phyloP scores from a whole-genome alignment of 106 monocot species.

The Acanthochlamys bracteata region DNA sequence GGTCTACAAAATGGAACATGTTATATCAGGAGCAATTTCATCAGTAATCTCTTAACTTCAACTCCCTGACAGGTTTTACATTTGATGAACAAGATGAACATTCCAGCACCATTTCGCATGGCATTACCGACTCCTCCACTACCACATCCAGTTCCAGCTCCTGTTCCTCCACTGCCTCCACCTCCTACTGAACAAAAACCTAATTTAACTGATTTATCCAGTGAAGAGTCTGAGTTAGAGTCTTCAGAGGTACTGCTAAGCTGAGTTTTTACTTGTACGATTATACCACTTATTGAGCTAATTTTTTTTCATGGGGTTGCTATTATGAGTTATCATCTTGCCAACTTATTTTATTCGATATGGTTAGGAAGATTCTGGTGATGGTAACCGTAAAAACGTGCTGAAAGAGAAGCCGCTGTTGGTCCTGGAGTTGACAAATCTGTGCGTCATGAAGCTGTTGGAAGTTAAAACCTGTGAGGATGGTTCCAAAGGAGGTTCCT shows the following conservation, averaged over 20 bases:
- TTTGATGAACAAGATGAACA: constrained; percentile 99
- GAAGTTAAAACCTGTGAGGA: constrained; percentile 50
- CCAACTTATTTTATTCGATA: constrained; percentile 8
- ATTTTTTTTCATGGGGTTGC: not conserved
- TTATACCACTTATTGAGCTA: not conserved
- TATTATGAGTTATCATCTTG: not conserved
- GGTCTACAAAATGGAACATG: too few relatives aligned
- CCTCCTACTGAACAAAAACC: constrained; percentile 14
- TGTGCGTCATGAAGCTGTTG: constrained; percentile 88
- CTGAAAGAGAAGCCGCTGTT: constrained; percentile 59
- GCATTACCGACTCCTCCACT: constrained; percentile 90
- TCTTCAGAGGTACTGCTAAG: constrained; percentile 77
- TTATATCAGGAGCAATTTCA: too few relatives aligned
- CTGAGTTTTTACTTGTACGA: too few relatives aligned
- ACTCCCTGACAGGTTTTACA: constrained; percentile 66
- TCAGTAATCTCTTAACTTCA: not conserved
- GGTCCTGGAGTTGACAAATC: constrained; percentile 84
- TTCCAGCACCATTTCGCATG: constrained; percentile 93
- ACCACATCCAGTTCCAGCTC: constrained; percentile 59
- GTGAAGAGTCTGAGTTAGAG: constrained; percentile 91
- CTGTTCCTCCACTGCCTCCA: constrained; percentile 47
- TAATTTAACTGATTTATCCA: constrained; percentile 39
- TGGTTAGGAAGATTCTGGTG: constrained; percentile 46
- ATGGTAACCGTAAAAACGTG: constrained; percentile 31
- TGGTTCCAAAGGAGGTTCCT: constrained; percentile 87